Conservation (phyloP, 2,329 filamentous ascomycete species). For the Coniochaeta pulveracea region DNA sequence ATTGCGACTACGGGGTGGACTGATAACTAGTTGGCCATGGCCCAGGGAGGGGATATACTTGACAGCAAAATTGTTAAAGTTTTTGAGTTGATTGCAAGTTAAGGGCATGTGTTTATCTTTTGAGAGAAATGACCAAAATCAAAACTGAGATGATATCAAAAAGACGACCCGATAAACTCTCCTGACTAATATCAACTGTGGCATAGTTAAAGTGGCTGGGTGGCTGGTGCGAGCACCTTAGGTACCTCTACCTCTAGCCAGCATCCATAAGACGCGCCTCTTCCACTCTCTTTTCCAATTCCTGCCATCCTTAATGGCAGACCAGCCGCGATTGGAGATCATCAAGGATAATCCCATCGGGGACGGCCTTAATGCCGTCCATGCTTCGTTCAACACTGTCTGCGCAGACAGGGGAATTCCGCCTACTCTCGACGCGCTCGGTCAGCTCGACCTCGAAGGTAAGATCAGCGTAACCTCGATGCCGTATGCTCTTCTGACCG, state of each 20-base stretch:
- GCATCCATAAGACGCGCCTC: background rate
- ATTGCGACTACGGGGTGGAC: no score
- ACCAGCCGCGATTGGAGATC: conserved; percentile 13
- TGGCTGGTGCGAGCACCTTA: background rate
- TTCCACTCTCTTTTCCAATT: background rate
- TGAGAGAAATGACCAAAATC: no score
- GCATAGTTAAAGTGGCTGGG: background rate
- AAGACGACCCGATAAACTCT: no score
- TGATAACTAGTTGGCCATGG: no score
- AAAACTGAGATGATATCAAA: no score
- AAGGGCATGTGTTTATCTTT: no score
- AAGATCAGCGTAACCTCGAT: conserved; percentile 2
- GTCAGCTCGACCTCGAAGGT: conserved; percentile 14
- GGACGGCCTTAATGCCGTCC: conserved; percentile 16
- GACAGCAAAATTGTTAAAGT: no score
- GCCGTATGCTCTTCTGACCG: conserved; percentile 1
- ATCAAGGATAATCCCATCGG: conserved; percentile 18
- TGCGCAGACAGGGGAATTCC: conserved; percentile 11
- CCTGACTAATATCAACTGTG: no score
- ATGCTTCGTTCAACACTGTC: conserved; percentile 13
- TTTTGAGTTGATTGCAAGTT: no score
- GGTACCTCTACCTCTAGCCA: no score
- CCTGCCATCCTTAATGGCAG: no score
- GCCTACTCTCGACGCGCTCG: conserved; percentile 10
- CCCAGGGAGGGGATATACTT: no score